Evolutionary conservation across 495 filamentous ascomycete genomes (phyloP), one percentile per base, ranked within the genome.

Genomic region (Penicillium crystallinum): DNA sequence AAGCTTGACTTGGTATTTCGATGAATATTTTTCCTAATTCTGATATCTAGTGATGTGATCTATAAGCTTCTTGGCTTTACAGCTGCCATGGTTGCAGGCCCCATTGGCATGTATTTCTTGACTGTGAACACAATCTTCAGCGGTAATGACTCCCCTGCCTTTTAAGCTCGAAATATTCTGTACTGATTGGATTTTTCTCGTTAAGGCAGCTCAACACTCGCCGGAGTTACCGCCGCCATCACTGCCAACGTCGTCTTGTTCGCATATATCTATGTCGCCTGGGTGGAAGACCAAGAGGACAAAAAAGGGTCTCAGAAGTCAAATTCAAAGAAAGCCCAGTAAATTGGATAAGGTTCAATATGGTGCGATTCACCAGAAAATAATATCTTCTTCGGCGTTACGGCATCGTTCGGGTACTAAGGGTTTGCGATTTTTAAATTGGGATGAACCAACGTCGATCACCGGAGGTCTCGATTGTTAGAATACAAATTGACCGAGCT

Each of bases 161-260:
- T 5, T 25, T 6, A 8, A 23, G 1, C 5, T 21, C 3, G 4
- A 35, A 40, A n/a, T 21, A 9, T 1, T 12, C 15, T 47, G 22
- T 11, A 10, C 22, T 34, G 18, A 36, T 10, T 25, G 23, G 6
- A 29, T 37, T 7, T 12, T 23, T 31, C 7, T 29, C 21, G 29
- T 23, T 6, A 31, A 95, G 92, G 90, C 46, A 96, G 92, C 64
- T 76, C 90, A 12, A 96, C 91, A 14, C 91, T 81, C 54, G 89
- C 91, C 4, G 93, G 90, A 6, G 90, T 81, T 9, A 71, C 83
- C 19, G 93, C 93, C 8, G 95, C 95, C 19, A 70, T 97, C 34
- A 85, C 88, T 55, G 93, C 93, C 25, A 99, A 99, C 65, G 79
- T 90, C 15, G 89, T 99, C 6, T 74, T 99, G 50, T 82, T 99